phyloP scores from a whole-genome alignment of 139 green algal genomes.

The Haematococcus sp. region DNA sequence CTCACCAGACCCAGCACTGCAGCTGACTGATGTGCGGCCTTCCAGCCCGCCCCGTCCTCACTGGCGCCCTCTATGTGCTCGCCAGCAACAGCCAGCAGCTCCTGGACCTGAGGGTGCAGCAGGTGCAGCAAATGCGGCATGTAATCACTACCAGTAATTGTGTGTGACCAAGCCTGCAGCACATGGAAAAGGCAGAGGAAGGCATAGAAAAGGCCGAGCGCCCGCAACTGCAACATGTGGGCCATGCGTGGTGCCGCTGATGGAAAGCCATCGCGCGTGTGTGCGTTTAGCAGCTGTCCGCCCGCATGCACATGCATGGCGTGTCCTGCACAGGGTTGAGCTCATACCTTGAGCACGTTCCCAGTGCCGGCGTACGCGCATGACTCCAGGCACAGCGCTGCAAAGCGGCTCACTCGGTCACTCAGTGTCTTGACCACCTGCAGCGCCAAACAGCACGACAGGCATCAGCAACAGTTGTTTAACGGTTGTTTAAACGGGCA shows the following conservation, averaged over 20 bases:
- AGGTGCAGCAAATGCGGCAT: neutral
- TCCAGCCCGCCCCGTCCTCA: conserved; percentile 65
- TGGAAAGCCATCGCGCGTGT: too few species aligned
- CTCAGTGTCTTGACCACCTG: conserved; percentile 88
- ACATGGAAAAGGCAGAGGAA: too few species aligned
- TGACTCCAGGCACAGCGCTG: conserved; percentile 70
- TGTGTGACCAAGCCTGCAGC: too few species aligned
- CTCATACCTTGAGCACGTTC: conserved; percentile 90
- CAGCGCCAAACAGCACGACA: neutral
- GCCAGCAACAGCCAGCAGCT: conserved; percentile 82
- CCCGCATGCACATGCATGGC: too few species aligned
- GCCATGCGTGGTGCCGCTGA: too few species aligned
- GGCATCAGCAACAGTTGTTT: too few species aligned
- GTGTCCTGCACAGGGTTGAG: too few species aligned
- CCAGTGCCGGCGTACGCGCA: conserved; percentile 94
- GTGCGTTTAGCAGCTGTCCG: too few species aligned
- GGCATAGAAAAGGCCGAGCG: too few species aligned
- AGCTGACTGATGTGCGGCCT: conserved; percentile 75
- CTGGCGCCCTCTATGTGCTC: conserved; percentile 77
- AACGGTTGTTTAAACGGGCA: too few species aligned
- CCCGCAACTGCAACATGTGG: too few species aligned
- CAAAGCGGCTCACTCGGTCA: conserved; percentile 75
- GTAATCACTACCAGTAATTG: too few species aligned
- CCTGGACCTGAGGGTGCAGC: conserved; percentile 61
- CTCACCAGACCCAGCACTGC: conserved; percentile 91